Base-by-base conservation (phyloP, 129 eudicot genomes). In the Glebionis coronaria region DNA sequence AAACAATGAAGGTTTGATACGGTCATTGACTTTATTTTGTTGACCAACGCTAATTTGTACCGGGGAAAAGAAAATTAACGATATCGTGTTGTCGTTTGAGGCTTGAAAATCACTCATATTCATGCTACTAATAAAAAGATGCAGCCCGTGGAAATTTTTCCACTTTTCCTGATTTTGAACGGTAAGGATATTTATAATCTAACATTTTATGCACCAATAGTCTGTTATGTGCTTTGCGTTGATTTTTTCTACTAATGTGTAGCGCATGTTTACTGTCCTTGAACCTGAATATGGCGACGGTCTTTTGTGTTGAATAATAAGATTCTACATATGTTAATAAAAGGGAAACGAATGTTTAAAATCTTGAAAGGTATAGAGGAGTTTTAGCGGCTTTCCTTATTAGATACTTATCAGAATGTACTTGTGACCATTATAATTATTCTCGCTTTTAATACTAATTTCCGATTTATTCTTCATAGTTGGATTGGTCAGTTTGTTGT, bases 151-250 rank as follows among this genome's bases (percentile, higher is more conserved):
- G 92, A 90, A 72, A 70, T 88, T 78, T 76, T 88, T 61, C 98
- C 98, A 1, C 78, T 92, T 62, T 88, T 18, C 98, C 98, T 52
- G 84, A 92, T 80, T 88, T 92, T 78, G 89, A 92, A 44, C 81
- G 98, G 98, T 92, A 85, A 23, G 25, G 25, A 23, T 23, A 0
- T 23, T 1, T 23, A 23, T 23, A 23, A 23, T 23, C 25, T 23
- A n/a, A 23, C 25, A 23, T 64, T 54, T 18, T 23, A 46, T 38
- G 1, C 15, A 21, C 5, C 15, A 56, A 7, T 5, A 15, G 3
- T 56, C 40, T 56, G 40, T 56, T 56, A 44, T 11, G 21, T 45
- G 6, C 9, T 44, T 4, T 21, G 13, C 23, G 10, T 46, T 65
- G 16, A 13, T 27, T 3, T 23, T 23, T 23, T 23, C 25, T 23